A percentile compares a stretch with the other conserved stretches of the same genome.
These are phyloP conservation scores for Andrographis paniculata DNA, from an alignment of 305 asterid genomes.

Conservation along the genomic window DNA sequence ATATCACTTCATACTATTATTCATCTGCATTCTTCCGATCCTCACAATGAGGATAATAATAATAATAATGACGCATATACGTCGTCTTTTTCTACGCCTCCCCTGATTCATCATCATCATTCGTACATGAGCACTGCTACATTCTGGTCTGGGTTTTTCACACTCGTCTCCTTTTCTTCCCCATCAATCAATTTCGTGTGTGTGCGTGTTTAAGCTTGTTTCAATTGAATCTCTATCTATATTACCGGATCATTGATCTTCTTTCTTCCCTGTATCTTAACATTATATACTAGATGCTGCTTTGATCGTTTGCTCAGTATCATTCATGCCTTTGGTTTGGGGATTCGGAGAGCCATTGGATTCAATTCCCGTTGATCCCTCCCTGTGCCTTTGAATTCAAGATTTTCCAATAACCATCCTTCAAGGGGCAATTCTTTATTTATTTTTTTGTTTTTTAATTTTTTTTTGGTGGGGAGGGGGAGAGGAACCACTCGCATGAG, in stretches of 20 bases:
- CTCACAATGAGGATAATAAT: no score
- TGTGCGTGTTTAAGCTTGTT: slow-evolving; percentile 3
- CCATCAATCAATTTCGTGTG: slow-evolving; percentile 9
- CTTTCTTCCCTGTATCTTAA: slow-evolving; percentile 3
- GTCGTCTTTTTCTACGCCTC: no score
- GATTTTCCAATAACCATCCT: slow-evolving; percentile 4
- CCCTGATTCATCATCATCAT: no score
- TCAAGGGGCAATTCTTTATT: no score
- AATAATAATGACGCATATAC: no score
- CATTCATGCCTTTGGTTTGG: no score
- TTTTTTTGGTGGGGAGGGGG: neutral
- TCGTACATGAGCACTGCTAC: no score
- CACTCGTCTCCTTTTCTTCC: slow-evolving; percentile 6
- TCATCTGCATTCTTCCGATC: no score
- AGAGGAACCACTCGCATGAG: neutral
- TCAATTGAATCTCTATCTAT: neutral
- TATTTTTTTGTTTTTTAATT: no score
- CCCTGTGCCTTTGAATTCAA: slow-evolving; percentile 8
- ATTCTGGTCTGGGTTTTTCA: slow-evolving; percentile 64
- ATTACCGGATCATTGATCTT: slow-evolving; percentile 1
- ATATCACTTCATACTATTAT: no score
- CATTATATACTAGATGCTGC: no score
- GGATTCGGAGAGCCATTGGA: slow-evolving; percentile 8
- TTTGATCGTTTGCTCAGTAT: no score
- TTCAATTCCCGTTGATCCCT: neutral